Conservation (phyloP, 148 eudicot genomes). For the Rhododendron griersonianum region DNA sequence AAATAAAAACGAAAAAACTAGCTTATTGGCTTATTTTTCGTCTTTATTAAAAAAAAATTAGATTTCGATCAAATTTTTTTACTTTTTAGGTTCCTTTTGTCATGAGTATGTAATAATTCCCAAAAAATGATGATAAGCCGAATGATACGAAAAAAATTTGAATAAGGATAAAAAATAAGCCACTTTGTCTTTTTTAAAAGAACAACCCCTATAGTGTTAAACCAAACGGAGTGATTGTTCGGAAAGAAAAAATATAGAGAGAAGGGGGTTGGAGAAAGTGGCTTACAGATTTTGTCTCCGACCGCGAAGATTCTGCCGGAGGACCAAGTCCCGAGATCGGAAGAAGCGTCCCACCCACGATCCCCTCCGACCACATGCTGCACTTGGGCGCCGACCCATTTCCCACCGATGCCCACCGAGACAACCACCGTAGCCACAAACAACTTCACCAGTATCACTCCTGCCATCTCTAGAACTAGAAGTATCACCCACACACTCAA, state of each 20-base stretch:
- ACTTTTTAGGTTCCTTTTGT: too few relatives aligned
- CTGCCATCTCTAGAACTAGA: background rate
- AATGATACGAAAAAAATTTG: too few relatives aligned
- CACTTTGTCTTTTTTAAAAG: too few relatives aligned
- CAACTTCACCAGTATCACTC: background rate
- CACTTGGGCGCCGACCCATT: conserved; percentile 23
- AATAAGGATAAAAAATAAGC: too few relatives aligned
- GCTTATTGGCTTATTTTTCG: too few relatives aligned
- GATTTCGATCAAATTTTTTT: too few relatives aligned
- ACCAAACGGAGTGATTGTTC: too few relatives aligned
- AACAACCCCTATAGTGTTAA: too few relatives aligned
- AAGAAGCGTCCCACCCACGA: conserved; percentile 48
- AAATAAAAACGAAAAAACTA: too few relatives aligned
- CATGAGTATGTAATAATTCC: too few relatives aligned
- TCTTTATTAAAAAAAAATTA: too few relatives aligned
- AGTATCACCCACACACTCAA: background rate
- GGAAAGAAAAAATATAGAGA: background rate
- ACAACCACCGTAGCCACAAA: background rate
- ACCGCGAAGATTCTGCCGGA: conserved; percentile 46
- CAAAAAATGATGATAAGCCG: too few relatives aligned
- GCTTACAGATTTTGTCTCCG: conserved; percentile 69
- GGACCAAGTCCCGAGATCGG: conserved; percentile 52
- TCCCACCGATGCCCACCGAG: conserved; percentile 16
- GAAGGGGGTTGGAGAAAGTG: background rate
- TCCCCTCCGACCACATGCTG: conserved; percentile 70